A percentile compares a stretch with the other conserved stretches of the same genome.
Conservation (phyloP, 805 yeast genomes). For the Candida oleophila region DNA sequence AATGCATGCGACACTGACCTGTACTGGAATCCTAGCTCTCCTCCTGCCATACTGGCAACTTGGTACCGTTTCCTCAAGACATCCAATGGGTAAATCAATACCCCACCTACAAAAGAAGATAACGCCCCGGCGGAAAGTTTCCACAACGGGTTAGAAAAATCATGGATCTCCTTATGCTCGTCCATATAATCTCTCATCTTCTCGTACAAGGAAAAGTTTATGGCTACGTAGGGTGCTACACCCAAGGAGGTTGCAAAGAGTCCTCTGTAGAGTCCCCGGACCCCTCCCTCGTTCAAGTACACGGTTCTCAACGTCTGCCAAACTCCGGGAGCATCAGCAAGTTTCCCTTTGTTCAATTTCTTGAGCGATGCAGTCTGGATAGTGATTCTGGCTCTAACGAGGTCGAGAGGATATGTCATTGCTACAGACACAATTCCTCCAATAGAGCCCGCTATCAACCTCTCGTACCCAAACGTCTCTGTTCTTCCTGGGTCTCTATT, state of each 20-base stretch:
- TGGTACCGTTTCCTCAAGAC: conserved; percentile 86
- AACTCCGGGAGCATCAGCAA: conserved; percentile 69
- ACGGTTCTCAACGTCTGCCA: conserved; percentile 54
- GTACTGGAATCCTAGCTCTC: conserved; percentile 80
- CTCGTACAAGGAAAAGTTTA: conserved; percentile 90
- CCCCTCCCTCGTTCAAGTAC: conserved; percentile 78
- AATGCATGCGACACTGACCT: conserved; percentile 75
- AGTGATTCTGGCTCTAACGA: conserved; percentile 85
- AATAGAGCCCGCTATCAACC: conserved; percentile 72
- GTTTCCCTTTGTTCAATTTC: conserved; percentile 47
- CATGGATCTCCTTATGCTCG: conserved; percentile 27
- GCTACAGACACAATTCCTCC: conserved; percentile 81
- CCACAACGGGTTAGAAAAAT: conserved; percentile 43
- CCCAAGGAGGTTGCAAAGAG: conserved; percentile 88
- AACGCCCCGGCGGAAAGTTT: conserved; percentile 79
- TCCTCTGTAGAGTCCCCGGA: conserved; percentile 77
- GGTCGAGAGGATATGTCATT: conserved; percentile 88
- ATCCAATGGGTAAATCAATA: conserved; percentile 88
- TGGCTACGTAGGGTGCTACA: conserved; percentile 94
- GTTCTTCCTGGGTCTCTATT: conserved; percentile 13
- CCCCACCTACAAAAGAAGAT: conserved; percentile 88
- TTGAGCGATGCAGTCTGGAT: conserved; percentile 75
- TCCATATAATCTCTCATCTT: conserved; percentile 60
- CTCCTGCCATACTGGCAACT: conserved; percentile 78
- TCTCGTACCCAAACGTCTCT: conserved; percentile 50